Evolutionary conservation across 257 asterid species (phyloP).

Genomic region (Solanum medicagineum): DNA sequence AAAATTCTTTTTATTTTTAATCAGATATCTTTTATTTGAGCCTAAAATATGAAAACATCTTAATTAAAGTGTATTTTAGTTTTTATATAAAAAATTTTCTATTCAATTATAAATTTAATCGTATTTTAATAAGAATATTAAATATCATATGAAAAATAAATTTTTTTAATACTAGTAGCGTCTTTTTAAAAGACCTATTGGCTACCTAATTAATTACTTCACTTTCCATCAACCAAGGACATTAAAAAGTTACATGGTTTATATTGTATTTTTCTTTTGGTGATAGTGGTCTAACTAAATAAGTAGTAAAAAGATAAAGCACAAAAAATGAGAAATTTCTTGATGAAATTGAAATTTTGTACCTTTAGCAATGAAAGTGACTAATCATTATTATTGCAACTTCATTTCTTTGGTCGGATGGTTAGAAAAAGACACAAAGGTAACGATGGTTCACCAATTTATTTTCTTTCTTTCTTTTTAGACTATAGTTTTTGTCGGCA

Average conservation of each 20-base stretch:
- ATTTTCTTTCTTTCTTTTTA: not conserved
- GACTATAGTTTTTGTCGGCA: not conserved
- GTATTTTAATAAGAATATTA: too few species aligned
- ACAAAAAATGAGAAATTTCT: not conserved
- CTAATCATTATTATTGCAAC: not conserved
- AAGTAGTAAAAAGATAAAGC: not conserved
- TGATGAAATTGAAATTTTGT: not conserved
- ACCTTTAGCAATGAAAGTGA: not conserved
- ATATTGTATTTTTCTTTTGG: not conserved
- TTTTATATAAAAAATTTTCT: too few species aligned
- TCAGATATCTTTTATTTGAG: too few species aligned
- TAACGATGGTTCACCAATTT: not conserved
- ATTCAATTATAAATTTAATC: too few species aligned
- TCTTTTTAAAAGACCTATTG: too few species aligned
- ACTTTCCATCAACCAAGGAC: not conserved
- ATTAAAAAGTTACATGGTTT: not conserved
- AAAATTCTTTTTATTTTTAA: too few species aligned
- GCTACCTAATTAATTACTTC: not conserved
- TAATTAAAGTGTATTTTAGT: too few species aligned
- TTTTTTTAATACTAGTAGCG: too few species aligned
- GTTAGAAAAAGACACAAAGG: not conserved
- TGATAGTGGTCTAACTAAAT: not conserved
- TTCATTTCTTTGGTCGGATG: not conserved
- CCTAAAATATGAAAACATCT: too few species aligned
- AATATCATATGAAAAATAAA: too few species aligned